Evolutionary conservation across 2,329 filamentous ascomycete genomes (phyloP).

Genomic region (Endocalyx cinctus): DNA sequence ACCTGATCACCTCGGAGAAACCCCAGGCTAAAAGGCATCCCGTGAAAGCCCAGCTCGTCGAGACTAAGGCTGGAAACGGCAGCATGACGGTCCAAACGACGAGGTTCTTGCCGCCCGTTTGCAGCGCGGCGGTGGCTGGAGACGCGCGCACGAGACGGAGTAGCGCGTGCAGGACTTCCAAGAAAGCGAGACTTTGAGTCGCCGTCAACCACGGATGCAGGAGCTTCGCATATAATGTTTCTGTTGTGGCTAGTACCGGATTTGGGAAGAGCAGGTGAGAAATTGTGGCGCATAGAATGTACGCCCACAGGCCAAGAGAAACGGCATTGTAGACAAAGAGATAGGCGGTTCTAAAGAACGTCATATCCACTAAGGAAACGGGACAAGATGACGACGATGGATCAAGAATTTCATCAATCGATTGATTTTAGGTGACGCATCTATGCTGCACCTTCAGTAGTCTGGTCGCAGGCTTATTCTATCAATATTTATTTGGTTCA

Average conservation of each 20-base stretch:
- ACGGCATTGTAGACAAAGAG: slow-evolving; percentile 14
- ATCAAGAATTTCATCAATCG: too few relatives aligned
- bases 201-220: slow-evolving; percentile 6
- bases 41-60: slow-evolving; percentile 39
- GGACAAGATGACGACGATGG: too few relatives aligned
- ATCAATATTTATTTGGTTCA: too few relatives aligned
- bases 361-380: too few relatives aligned
- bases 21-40: slow-evolving; percentile 62
- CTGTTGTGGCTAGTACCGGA: background rate
- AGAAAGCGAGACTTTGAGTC: slow-evolving; percentile 48
- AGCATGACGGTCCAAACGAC: slow-evolving; percentile 62
- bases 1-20: slow-evolving; percentile 63
- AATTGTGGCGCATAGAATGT: slow-evolving; percentile 4
- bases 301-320: slow-evolving; percentile 14
- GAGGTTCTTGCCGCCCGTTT: slow-evolving; percentile 60
- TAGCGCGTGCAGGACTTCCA: slow-evolving; percentile 59
- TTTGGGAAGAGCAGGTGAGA: background rate
- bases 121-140: slow-evolving; percentile 59
- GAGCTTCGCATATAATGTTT: slow-evolving; percentile 1
- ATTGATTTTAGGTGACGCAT: too few relatives aligned
- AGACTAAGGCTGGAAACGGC: slow-evolving; percentile 40
- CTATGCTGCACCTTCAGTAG: too few relatives aligned
- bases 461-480: too few relatives aligned
- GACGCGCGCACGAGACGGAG: slow-evolving; percentile 61
- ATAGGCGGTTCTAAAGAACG: slow-evolving; percentile 10